Evolutionary conservation across 148 eudicot genomes (phyloP), one percentile per base, ranked within the genome.

Genomic region (Spergularia marina): DNA sequence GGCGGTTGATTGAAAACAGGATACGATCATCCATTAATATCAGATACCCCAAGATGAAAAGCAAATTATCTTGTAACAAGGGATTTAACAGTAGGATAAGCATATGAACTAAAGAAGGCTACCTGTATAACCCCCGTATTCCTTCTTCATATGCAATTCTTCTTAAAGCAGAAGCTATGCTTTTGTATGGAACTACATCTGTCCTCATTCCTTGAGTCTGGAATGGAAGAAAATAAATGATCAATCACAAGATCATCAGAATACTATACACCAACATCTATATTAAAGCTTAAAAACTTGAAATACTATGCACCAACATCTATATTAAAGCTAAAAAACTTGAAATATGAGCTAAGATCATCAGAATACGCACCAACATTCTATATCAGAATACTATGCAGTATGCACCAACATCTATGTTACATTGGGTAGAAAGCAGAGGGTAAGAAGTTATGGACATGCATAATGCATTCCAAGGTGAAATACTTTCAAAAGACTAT

Each of bases 141-240:
- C 97, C 98, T 84, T 94, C 98, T 81, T 94, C 98, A 16, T 56
- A 89, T 6, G 77, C 71, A 67, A 94, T 94, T 77, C 97, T 90
- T 82, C 84, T 86, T 80, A 94, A 83, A 63, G 91, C 95, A 55
- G 98, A 94, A 81, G 81, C 76, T 52, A 91, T 83, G 82, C 91
- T 84, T 77, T 78, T 88, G 76, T 94, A 94, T 47, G 94, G 98
- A 78, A 94, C 82, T 39, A 90, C 93, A 82, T 85, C 93, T 16
- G 82, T 85, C 79, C 95, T 90, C 97, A 91, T 87, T 57, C 95
- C 98, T 76, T 94, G 98, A 10, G 98, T 94, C 98, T 94, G 81
- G 66, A 76, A 18, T 14, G 40, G 41, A 76, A 65, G 17, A 71
- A 36, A 51, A 40, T 25, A 30, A 47, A 44, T 70, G 20, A 64